A percentile compares a stretch with the other conserved stretches of the same genome.
These are phyloP conservation scores for Liriodendron chinense DNA, from an alignment of 164 flowering plant genomes.

Conservation along the genomic window DNA sequence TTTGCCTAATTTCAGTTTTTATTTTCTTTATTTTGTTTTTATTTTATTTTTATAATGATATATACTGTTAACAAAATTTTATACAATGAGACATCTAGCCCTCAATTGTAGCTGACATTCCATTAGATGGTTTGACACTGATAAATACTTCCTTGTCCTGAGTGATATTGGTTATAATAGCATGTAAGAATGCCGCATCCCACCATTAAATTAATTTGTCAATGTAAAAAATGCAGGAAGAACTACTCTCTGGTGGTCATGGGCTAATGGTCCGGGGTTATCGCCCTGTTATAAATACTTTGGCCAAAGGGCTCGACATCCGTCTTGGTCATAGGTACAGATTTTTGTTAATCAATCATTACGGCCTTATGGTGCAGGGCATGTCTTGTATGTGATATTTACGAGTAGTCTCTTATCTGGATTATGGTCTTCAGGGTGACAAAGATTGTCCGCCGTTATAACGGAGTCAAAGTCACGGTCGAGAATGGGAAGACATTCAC, in stretches of 20 bases:
- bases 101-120: too few species aligned
- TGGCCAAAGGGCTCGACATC: constrained; percentile 90
- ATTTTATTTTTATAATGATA: too few species aligned
- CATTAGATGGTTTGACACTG: too few species aligned
- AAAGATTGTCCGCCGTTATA: constrained; percentile 42
- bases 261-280: constrained; percentile 98
- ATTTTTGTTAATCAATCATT: background rate
- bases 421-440: constrained; percentile 50
- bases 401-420: background rate
- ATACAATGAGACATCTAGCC: too few species aligned
- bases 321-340: constrained; percentile 74
- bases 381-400: background rate
- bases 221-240: constrained; percentile 52
- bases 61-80: too few species aligned
- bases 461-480: constrained; percentile 76
- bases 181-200: too few species aligned
- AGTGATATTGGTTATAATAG: too few species aligned
- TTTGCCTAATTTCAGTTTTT: too few species aligned
- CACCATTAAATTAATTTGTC: too few species aligned
- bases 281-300: constrained; percentile 80
- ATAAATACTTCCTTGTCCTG: too few species aligned
- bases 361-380: background rate
- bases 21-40: too few species aligned
- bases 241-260: constrained; percentile 93
- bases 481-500: constrained; percentile 71